Conservation (phyloP, 2,329 filamentous ascomycete species). For the Penicillium expansum region DNA sequence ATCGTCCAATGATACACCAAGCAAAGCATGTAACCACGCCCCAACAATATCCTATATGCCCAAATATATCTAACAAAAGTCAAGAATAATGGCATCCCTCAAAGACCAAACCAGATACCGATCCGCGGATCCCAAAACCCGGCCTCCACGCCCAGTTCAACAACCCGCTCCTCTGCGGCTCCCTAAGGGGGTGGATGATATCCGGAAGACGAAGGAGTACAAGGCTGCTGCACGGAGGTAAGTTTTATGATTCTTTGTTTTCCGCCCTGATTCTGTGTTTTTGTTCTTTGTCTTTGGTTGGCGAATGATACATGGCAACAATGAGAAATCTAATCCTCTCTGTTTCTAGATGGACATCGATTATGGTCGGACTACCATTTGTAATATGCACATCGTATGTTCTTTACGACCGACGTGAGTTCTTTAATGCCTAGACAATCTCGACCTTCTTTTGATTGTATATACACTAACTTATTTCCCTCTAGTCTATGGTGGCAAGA, state of each 20-base stretch:
- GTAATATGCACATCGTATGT: slow-evolving; percentile 34
- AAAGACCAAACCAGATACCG: slow-evolving; percentile 14
- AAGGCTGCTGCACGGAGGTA: slow-evolving; percentile 40
- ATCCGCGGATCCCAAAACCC: slow-evolving; percentile 13
- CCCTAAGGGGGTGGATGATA: slow-evolving; percentile 26
- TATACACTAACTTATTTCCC: background rate
- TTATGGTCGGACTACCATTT: slow-evolving; percentile 35
- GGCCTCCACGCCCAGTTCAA: slow-evolving; percentile 13
- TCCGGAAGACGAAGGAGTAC: slow-evolving; percentile 43
- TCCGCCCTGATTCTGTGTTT: background rate
- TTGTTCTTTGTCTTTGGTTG: background rate
- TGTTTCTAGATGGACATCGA: slow-evolving; percentile 30
- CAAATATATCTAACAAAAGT: background rate
- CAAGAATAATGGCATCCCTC: slow-evolving; percentile 1
- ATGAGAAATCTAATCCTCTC: background rate
- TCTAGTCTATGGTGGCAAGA: slow-evolving; percentile 29
- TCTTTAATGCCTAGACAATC: background rate
- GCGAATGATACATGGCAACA: background rate
- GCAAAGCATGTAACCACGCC: background rate
- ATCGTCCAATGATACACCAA: background rate
- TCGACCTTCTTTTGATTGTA: background rate
- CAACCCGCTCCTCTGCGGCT: slow-evolving; percentile 7
- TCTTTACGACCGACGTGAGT: slow-evolving; percentile 35
- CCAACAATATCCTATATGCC: background rate
- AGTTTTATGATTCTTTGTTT: background rate